phyloP scores from a whole-genome alignment of 768 basidiomycete genomes.

The Calocera cornea region DNA sequence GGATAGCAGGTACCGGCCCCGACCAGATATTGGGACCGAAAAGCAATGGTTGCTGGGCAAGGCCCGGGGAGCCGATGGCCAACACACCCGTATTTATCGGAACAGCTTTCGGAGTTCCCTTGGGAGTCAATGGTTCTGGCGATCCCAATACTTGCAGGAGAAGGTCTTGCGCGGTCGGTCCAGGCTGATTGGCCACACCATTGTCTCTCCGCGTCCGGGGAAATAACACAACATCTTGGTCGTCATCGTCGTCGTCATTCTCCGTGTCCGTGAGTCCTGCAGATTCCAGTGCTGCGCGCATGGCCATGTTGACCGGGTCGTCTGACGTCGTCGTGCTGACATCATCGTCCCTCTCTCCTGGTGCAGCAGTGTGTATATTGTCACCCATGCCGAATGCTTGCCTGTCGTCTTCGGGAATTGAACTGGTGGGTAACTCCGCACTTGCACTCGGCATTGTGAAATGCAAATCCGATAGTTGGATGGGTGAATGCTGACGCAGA shows the following conservation, averaged over 20 bases:
- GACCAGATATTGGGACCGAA: slow-evolving; percentile 1
- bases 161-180: background rate
- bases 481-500: slow-evolving; percentile 4
- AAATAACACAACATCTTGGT: background rate
- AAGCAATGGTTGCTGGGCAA: background rate
- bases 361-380: background rate
- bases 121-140: background rate
- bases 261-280: background rate
- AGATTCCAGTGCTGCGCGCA: slow-evolving; percentile 20
- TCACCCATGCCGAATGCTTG: background rate
- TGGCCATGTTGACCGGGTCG: slow-evolving; percentile 52
- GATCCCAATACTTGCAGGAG: background rate
- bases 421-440: background rate
- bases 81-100: background rate
- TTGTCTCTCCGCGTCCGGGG: background rate
- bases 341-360: slow-evolving; percentile 36
- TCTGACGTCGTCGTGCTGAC: slow-evolving; percentile 64
- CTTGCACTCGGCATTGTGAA: slow-evolving; percentile 4
- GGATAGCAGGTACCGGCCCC: background rate
- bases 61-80: background rate
- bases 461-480: slow-evolving; percentile 9
- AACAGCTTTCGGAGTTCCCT: background rate
- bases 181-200: background rate
- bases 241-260: background rate
- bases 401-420: background rate